Conservation (phyloP, 2,329 filamentous ascomycete species). For the Diplodia intermedia region DNA sequence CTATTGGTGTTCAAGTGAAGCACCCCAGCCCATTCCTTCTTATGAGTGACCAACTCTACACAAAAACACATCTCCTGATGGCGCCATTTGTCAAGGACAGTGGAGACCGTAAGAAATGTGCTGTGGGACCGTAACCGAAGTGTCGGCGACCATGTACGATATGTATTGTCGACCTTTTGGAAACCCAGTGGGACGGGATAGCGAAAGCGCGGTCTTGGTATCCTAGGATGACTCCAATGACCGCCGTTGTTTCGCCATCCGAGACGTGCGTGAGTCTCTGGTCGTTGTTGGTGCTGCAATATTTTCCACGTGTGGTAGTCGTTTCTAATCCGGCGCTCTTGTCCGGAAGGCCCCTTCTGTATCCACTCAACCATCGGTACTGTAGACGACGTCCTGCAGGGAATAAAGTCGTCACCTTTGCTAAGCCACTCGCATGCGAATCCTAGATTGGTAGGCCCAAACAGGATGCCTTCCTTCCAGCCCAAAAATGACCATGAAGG, state of each 20-base stretch:
- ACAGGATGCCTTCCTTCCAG: not conserved
- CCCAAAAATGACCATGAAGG: not conserved
- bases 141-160: not conserved
- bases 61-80: not conserved
- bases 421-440: not conserved
- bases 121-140: not conserved
- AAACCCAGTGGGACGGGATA: not conserved
- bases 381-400: not conserved
- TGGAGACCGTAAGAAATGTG: not conserved
- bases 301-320: not conserved
- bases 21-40: not conserved
- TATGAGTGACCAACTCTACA: not conserved
- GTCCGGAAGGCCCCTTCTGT: not conserved
- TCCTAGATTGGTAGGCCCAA: not conserved
- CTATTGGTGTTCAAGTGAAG: not conserved
- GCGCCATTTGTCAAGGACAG: not conserved
- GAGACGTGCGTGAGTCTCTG: not conserved
- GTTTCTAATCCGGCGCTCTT: not conserved
- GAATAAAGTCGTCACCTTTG: not conserved
- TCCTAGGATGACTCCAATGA: not conserved
- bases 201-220: not conserved
- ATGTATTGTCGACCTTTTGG: not conserved
- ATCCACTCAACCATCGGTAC: not conserved
- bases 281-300: not conserved
- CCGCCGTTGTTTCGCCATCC: not conserved